Conservation (phyloP, 176 grass and related monocot species). For the Tillandsia leiboldiana region DNA sequence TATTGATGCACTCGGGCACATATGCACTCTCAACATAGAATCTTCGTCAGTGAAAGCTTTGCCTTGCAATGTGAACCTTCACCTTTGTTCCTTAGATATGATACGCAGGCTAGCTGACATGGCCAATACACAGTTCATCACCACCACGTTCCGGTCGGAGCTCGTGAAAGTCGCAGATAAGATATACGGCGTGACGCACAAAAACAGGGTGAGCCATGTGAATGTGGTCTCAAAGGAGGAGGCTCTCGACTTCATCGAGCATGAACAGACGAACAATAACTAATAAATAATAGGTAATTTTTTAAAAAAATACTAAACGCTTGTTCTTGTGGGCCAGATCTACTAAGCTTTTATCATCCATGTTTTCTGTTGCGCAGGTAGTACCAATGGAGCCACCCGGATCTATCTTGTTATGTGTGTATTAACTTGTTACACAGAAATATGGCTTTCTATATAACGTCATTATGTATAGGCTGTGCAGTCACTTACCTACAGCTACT, state of each 20-base stretch:
- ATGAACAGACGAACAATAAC: conserved; percentile 70
- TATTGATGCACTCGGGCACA: not conserved
- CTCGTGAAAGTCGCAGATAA: conserved; percentile 85
- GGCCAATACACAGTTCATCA: conserved; percentile 85
- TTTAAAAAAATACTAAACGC: not conserved
- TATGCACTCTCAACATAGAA: not conserved
- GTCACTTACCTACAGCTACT: too few relatives aligned
- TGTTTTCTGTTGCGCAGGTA: too few relatives aligned
- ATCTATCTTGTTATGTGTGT: too few relatives aligned
- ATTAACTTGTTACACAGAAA: too few relatives aligned
- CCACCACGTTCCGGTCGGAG: conserved; percentile 80
- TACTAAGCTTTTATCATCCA: too few relatives aligned
- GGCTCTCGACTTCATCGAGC: conserved; percentile 94
- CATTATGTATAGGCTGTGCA: too few relatives aligned
- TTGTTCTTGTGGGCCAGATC: not conserved
- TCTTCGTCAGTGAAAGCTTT: not conserved
- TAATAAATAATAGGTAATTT: conserved; percentile 35
- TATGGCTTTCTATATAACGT: too few relatives aligned
- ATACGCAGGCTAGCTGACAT: conserved; percentile 64
- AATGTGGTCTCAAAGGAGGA: conserved; percentile 75
- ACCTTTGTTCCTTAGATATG: conserved; percentile 55
- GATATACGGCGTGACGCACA: conserved; percentile 92
- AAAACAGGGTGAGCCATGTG: conserved; percentile 83
- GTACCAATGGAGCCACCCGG: too few relatives aligned
- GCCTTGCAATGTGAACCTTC: conserved; percentile 22